Evolutionary conservation across 495 filamentous ascomycete genomes (phyloP), one percentile per base, ranked within the genome.

Genomic region (Cercophora sp.): DNA sequence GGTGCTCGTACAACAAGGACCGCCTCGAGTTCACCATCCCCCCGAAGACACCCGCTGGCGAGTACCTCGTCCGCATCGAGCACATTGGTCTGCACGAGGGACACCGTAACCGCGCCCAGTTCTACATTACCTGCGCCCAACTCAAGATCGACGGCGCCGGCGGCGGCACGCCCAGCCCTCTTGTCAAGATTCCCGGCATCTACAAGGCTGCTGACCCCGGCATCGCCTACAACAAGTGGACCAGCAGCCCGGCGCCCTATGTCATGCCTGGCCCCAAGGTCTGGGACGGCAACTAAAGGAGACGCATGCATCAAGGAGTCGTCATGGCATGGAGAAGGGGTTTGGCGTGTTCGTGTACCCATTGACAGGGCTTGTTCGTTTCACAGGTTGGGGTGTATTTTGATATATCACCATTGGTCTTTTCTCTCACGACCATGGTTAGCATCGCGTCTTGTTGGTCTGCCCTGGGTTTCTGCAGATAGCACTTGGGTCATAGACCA

Each of bases 41-140:
- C 2, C 61, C 48, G 34, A 65, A 62, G 46, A 68, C 72, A 8
- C 72, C 75, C 13, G 63, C 64, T 5, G 80, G 80, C 40, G 74
- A 82, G 55, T 83, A 82, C 57, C 73, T 83, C 34, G 62, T 82
- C 48, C 71, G 78, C 10, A 68, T 68, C 23, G 77, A 81, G 51
- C 75, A 78, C 49, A 73, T 80, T 41, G 78, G 65, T 23, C 57
- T 78, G 46, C 75, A 78, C 57, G 64, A 60, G 43, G 56, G n/a
- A n/a, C 36, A 39, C 36, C 1, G 5, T 2, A 39, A 39, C 36
- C 36, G 36, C 15, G 36, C 36, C 13, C 70, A 79, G 57, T 70
- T 78, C 53, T 76, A 79, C 52, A 67, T 79, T 50, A 64, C 69
- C 11, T 83, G 80, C 48, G 74, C 70, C 3, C 80, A 83, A 59